Evolutionary conservation across 345 rosid species (phyloP).

Genomic region (Dimocarpus longan): DNA sequence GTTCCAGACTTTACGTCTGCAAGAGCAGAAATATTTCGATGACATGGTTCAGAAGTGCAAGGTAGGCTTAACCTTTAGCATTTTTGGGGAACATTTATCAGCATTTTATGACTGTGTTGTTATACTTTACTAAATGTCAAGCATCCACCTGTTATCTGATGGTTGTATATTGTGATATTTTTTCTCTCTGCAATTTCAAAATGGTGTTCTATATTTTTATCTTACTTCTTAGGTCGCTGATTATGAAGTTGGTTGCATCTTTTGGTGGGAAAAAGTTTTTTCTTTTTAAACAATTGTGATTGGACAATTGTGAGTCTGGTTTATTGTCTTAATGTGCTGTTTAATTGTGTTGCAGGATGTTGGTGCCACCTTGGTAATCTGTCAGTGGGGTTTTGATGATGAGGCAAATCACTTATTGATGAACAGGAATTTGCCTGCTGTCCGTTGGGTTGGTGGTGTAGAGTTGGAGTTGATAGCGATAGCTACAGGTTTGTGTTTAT

Average conservation of each 20-base stretch:
- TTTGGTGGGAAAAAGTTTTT: not conserved
- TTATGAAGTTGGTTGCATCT: not conserved
- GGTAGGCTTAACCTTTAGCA: conserved; percentile 33
- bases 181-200: not conserved
- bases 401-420: conserved; percentile 96
- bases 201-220: not conserved
- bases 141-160: not conserved
- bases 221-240: not conserved
- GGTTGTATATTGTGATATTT: not conserved
- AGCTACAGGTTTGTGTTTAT: conserved; percentile 71
- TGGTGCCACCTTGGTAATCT: conserved; percentile 95
- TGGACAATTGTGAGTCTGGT: not conserved
- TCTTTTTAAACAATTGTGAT: not conserved
- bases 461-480: conserved; percentile 97
- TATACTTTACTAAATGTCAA: not conserved
- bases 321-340: conserved; percentile 1
- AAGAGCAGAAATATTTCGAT: conserved; percentile 91
- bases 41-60: conserved; percentile 98
- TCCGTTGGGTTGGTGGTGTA: conserved; percentile 99
- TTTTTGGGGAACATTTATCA: not conserved
- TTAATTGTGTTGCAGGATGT: conserved; percentile 63
- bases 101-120: not conserved
- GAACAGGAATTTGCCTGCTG: conserved; percentile 97
- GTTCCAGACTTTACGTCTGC: conserved; percentile 86
- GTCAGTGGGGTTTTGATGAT: conserved; percentile 99